These are phyloP conservation scores for Hypoxylon sp. DNA, from an alignment of 2,329 filamentous ascomycete species.

Conservation along the genomic window DNA sequence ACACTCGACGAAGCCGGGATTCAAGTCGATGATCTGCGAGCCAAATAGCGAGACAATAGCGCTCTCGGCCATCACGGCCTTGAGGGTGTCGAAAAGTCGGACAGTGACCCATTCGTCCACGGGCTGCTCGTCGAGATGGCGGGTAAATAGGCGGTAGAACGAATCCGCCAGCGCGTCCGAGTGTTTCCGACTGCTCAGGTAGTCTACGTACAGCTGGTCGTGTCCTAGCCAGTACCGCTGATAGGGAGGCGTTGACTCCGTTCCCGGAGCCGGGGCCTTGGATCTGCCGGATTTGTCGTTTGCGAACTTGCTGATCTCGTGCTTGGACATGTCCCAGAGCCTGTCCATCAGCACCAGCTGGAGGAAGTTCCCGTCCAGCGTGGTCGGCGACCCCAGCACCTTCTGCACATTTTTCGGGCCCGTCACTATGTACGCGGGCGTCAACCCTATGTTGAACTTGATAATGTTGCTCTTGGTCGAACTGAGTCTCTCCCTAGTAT, in stretches of 20 bases:
- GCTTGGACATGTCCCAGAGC: conserved; percentile 22
- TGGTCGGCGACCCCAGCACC: conserved; percentile 14
- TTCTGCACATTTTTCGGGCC: conserved; percentile 31
- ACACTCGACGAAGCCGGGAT: conserved; percentile 37
- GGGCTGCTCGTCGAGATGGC: conserved; percentile 18
- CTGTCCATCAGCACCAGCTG: conserved; percentile 17
- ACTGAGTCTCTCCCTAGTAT: not conserved
- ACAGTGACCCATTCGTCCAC: conserved; percentile 36
- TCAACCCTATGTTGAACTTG: conserved; percentile 20
- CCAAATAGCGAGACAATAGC: conserved; percentile 39
- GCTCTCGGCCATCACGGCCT: conserved; percentile 33
- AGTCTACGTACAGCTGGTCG: conserved; percentile 26
- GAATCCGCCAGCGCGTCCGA: conserved; percentile 10
- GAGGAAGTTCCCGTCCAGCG: conserved; percentile 10
- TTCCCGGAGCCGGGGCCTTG: conserved; percentile 27
- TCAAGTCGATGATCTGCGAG: conserved; percentile 33
- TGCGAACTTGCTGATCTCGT: conserved; percentile 26
- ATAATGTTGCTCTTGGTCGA: conserved; percentile 11
- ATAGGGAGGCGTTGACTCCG: conserved; percentile 25
- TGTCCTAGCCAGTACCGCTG: conserved; percentile 38
- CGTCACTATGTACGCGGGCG: conserved; percentile 19
- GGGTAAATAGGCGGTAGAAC: conserved; percentile 28
- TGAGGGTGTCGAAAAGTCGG: conserved; percentile 31
- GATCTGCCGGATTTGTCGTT: conserved; percentile 28
- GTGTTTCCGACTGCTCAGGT: conserved; percentile 23